Evolutionary conservation across 805 yeast species (phyloP).

Genomic region (Candida sithepensis): DNA sequence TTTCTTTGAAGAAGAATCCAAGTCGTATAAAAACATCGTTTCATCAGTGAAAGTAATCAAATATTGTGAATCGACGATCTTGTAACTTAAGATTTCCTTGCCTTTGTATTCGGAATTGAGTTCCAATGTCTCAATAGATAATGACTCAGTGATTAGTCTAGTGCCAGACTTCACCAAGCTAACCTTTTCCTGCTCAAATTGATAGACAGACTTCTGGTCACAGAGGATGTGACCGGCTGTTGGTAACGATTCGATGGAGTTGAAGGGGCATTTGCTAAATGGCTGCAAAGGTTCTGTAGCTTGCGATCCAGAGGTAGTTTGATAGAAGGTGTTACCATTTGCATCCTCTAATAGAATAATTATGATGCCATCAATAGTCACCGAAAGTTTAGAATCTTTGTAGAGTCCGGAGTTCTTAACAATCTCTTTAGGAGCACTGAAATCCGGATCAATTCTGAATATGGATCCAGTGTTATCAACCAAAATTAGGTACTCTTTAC

Average conservation of each 20-base stretch:
- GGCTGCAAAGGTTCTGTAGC: slow-evolving; percentile 1
- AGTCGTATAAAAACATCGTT: slow-evolving; percentile 17
- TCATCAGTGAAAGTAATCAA: slow-evolving; percentile 15
- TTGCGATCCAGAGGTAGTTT: neutral
- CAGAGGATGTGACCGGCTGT: slow-evolving; percentile 11
- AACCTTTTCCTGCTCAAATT: slow-evolving; percentile 7
- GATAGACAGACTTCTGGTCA: slow-evolving; percentile 10
- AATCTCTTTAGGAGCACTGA: neutral
- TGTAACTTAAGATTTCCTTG: slow-evolving; percentile 2
- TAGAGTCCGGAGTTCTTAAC: slow-evolving; percentile 1
- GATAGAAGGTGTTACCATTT: neutral
- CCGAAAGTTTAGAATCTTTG: slow-evolving; percentile 2
- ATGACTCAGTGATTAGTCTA: slow-evolving; percentile 3
- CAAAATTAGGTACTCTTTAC: slow-evolving; percentile 6
- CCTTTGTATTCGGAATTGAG: neutral
- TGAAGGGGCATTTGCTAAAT: slow-evolving; percentile 10
- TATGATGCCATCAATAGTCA: slow-evolving; percentile 7
- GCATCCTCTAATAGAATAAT: slow-evolving; percentile 5
- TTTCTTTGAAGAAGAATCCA: slow-evolving; percentile 6
- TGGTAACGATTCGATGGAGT: slow-evolving; percentile 3
- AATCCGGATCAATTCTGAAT: slow-evolving; percentile 5
- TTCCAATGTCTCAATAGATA: neutral
- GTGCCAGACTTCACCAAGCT: slow-evolving; percentile 4
- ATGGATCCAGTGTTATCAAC: slow-evolving; percentile 10
- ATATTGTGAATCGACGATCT: slow-evolving; percentile 16